A percentile compares a stretch with the other conserved stretches of the same genome.
Conservation (phyloP, 2,329 filamentous ascomycete species). For the Leptodontidium sp. region DNA sequence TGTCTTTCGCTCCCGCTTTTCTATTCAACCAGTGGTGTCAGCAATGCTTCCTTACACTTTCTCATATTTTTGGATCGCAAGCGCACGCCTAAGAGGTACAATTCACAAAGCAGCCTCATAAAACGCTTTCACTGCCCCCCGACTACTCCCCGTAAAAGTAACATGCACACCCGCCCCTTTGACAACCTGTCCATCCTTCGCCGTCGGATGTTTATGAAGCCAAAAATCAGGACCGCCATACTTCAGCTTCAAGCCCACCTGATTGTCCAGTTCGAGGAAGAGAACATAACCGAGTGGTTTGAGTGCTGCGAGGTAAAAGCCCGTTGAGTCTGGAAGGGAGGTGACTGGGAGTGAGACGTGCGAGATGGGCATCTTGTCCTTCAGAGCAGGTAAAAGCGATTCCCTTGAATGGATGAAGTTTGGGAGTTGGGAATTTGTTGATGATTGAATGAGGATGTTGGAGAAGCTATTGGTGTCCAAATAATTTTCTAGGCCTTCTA, state of each 20-base stretch:
- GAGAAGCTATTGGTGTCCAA: background rate
- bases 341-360: slow-evolving; percentile 34
- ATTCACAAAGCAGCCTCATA: slow-evolving; percentile 30
- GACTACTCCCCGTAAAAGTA: slow-evolving; percentile 25
- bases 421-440: too few species aligned
- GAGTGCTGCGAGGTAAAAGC: slow-evolving; percentile 31
- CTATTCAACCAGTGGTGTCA: slow-evolving; percentile 34
- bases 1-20: slow-evolving; percentile 32
- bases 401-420: too few species aligned
- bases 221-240: slow-evolving; percentile 33
- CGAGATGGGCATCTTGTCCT: slow-evolving; percentile 24
- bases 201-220: slow-evolving; percentile 21
- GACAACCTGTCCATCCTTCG: slow-evolving; percentile 7
- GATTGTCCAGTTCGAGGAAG: slow-evolving; percentile 22
- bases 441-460: slow-evolving; percentile 5
- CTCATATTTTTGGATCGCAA: background rate
- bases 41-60: background rate
- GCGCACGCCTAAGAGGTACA: background rate
- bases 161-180: slow-evolving; percentile 20
- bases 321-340: slow-evolving; percentile 19
- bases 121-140: slow-evolving; percentile 26
- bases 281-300: slow-evolving; percentile 29
- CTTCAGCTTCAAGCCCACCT: slow-evolving; percentile 16
- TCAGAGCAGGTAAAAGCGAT: background rate
- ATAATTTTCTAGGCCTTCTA: background rate